These are phyloP conservation scores for Zygotorulaspora sp. DNA, from an alignment of 805 yeast genomes.

Conservation along the genomic window DNA sequence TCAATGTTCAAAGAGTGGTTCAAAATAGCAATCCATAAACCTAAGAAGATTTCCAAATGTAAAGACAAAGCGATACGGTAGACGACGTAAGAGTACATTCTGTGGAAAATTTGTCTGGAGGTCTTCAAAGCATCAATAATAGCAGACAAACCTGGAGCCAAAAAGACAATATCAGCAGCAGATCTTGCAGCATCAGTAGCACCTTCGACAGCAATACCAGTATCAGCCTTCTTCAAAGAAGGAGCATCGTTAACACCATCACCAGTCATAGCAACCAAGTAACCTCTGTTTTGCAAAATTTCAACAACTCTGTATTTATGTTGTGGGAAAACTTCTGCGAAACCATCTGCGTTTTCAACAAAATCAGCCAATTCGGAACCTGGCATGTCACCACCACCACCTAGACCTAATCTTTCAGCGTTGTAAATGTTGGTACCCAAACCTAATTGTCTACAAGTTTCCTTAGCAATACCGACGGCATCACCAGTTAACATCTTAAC, in stretches of 20 bases:
- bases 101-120: conserved; percentile 96
- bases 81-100: conserved; percentile 97
- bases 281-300: conserved; percentile 92
- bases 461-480: conserved; percentile 98
- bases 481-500: conserved; percentile 99
- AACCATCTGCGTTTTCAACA: conserved; percentile 97
- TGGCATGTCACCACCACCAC: conserved; percentile 94
- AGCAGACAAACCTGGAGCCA: conserved; percentile 93
- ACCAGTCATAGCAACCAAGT: conserved; percentile 98
- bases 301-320: conserved; percentile 95
- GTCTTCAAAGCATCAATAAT: conserved; percentile 93
- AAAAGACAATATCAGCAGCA: conserved; percentile 94
- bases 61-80: conserved; percentile 95
- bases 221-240: conserved; percentile 90
- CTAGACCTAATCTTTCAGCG: conserved; percentile 94
- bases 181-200: conserved; percentile 96
- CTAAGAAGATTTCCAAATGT: conserved; percentile 91
- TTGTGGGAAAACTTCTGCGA: conserved; percentile 98
- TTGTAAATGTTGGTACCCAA: conserved; percentile 94
- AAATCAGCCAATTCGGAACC: conserved; percentile 97
- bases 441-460: conserved; percentile 96
- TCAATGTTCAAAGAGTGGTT: conserved; percentile 82
- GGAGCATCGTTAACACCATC: conserved; percentile 99
- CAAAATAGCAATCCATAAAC: conserved; percentile 94
- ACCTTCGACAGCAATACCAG: conserved; percentile 98